A percentile compares a stretch with the other conserved stretches of the same genome.
Conservation (phyloP, 345 rosid genomes). For the Mangifera indica region DNA sequence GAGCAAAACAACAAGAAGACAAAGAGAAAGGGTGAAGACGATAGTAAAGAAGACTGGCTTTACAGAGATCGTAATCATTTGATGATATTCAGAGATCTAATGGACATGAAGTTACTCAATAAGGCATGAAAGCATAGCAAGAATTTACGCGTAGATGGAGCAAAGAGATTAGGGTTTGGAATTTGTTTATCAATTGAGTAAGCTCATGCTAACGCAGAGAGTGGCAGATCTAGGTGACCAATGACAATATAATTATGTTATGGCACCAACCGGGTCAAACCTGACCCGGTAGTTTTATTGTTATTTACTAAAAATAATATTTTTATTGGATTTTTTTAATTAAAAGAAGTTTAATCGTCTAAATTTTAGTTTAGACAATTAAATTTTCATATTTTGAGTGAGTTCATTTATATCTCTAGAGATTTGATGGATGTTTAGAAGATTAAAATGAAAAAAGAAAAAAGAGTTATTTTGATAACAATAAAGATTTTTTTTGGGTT, state of each 20-base stretch:
- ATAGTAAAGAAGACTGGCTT: slow-evolving; percentile 63
- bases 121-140: not conserved
- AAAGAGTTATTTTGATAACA: no score
- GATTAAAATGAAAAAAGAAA: no score
- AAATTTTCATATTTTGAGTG: no score
- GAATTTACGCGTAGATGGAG: not conserved
- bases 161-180: not conserved
- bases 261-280: not conserved
- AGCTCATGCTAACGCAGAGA: no score
- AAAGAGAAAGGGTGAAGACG: slow-evolving; percentile 48
- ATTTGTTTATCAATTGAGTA: not conserved
- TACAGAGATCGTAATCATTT: slow-evolving; percentile 56
- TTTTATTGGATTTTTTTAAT: no score
- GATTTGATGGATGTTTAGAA: no score
- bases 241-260: not conserved
- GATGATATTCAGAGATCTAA: slow-evolving; percentile 21
- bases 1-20: slow-evolving; percentile 55
- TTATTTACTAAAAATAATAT: no score
- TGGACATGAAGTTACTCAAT: not conserved
- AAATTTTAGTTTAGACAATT: no score
- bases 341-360: no score
- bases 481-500: no score
- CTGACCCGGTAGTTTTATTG: not conserved
- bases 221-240: not conserved
- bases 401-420: no score